These are phyloP conservation scores for Cercophora samala DNA, from an alignment of 495 filamentous ascomycete genomes.

Conservation along the genomic window DNA sequence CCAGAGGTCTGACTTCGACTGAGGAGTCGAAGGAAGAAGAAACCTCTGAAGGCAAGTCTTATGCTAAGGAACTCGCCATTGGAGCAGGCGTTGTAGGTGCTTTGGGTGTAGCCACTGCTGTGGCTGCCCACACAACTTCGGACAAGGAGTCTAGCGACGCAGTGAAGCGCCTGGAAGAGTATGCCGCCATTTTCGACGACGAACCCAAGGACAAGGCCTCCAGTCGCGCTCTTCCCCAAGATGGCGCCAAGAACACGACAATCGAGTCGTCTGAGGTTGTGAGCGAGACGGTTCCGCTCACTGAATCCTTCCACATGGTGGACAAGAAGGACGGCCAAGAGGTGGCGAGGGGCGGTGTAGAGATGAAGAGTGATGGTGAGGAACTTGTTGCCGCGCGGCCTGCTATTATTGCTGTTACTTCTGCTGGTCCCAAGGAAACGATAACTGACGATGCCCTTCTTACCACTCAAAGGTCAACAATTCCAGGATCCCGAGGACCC, in stretches of 20 bases:
- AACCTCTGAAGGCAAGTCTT: conserved; percentile 12
- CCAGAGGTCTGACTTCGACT: conserved; percentile 11
- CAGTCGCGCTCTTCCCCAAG: conserved; percentile 15
- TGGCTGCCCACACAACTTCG: conserved; percentile 22
- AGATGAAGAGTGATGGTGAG: conserved; percentile 34
- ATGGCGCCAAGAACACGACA: conserved; percentile 10
- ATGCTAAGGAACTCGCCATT: conserved; percentile 26
- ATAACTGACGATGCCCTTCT: conserved; percentile 38
- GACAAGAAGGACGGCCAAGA: conserved; percentile 34
- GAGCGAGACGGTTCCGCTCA: conserved; percentile 32
- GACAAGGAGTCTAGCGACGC: conserved; percentile 20
- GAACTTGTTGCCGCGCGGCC: conserved; percentile 25
- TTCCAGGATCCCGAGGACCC: conserved; percentile 22
- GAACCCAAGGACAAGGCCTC: conserved; percentile 1
- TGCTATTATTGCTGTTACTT: conserved; percentile 18
- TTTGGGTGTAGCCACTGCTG: conserved; percentile 23
- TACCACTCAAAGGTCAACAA: conserved; percentile 27
- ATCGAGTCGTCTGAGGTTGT: conserved; percentile 34
- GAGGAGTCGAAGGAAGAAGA: conserved; percentile 4
- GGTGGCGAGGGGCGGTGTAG: conserved; percentile 27
- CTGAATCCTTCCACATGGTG: conserved; percentile 39
- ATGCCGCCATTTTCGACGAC: conserved; percentile 21
- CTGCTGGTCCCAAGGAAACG: conserved; percentile 30
- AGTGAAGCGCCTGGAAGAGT: conserved; percentile 24
- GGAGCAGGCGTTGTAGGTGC: conserved; percentile 27